These are phyloP conservation scores for Phytophthora litchii DNA, from an alignment of 352 stramenopile genomes.

Conservation along the genomic window DNA sequence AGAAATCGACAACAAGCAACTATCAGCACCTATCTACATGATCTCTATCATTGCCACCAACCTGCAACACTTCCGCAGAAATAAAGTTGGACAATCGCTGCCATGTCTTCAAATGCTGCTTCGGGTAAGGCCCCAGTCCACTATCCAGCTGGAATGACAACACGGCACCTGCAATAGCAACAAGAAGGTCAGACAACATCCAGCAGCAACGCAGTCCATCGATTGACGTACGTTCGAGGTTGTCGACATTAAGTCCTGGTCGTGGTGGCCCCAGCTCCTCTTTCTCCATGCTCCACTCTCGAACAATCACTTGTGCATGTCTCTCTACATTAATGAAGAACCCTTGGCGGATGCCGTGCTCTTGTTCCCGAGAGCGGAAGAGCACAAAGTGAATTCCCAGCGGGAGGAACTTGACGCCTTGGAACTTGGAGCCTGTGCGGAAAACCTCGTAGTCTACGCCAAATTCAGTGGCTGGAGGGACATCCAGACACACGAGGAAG, in stretches of 20 bases:
- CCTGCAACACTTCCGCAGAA: constrained; percentile 63
- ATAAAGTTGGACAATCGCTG: constrained; percentile 74
- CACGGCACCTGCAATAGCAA: constrained; percentile 52
- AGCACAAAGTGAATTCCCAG: constrained; percentile 84
- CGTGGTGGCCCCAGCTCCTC: constrained; percentile 71
- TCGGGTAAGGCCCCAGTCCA: constrained; percentile 78
- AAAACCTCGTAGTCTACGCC: constrained; percentile 90
- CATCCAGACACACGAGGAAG: constrained; percentile 85
- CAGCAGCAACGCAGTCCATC: background rate
- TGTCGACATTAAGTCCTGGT: constrained; percentile 67
- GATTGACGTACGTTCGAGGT: constrained; percentile 65
- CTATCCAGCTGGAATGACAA: constrained; percentile 82
- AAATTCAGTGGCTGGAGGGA: constrained; percentile 80
- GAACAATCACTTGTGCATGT: constrained; percentile 70
- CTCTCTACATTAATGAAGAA: constrained; percentile 78
- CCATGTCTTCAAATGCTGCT: constrained; percentile 79
- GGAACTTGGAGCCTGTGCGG: constrained; percentile 76
- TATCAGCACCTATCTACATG: background rate
- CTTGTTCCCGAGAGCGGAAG: constrained; percentile 76
- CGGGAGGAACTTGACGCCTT: constrained; percentile 87
- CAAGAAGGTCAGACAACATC: background rate
- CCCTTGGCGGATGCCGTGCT: constrained; percentile 82
- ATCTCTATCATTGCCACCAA: background rate
- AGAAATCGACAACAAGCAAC: background rate
- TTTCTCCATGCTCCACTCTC: constrained; percentile 77